Percentiles rank a stretch among this genome's conserved stretches.
Evolutionary conservation across 2,329 filamentous ascomycete genomes (phyloP).

Genomic region (Mollisiaceae sp.): DNA sequence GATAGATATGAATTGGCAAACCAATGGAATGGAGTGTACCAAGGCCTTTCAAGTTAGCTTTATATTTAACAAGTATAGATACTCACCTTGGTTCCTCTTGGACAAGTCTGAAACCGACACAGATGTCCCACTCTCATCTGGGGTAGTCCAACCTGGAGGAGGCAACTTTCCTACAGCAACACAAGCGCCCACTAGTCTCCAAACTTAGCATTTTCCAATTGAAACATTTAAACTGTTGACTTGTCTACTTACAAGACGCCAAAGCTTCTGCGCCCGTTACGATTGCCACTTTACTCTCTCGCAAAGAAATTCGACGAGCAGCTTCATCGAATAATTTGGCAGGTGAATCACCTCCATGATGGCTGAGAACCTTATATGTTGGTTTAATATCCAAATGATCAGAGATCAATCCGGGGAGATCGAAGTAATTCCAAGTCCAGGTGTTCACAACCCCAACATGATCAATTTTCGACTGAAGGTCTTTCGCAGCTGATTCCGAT

Average conservation of each 20-base stretch:
- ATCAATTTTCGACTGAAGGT: slow-evolving; percentile 56
- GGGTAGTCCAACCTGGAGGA: slow-evolving; percentile 63
- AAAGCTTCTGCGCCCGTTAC: slow-evolving; percentile 69
- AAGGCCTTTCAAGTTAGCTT: slow-evolving; percentile 49
- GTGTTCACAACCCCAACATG: slow-evolving; percentile 64
- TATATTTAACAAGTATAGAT: slow-evolving; percentile 7
- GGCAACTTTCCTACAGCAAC: slow-evolving; percentile 57
- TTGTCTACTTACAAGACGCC: slow-evolving; percentile 55
- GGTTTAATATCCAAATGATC: slow-evolving; percentile 54
- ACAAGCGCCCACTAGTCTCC: slow-evolving; percentile 54
- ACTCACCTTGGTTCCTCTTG: slow-evolving; percentile 48
- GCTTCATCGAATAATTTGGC: slow-evolving; percentile 67
- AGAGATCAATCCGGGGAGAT: slow-evolving; percentile 60
- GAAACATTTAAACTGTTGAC: too few relatives aligned
- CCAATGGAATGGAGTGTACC: slow-evolving; percentile 63
- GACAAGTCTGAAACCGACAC: slow-evolving; percentile 58
- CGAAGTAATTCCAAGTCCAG: slow-evolving; percentile 70
- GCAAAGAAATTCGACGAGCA: slow-evolving; percentile 58
- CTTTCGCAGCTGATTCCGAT: slow-evolving; percentile 34
- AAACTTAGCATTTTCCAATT: slow-evolving; percentile 28
- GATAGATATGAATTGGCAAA: slow-evolving; percentile 69
- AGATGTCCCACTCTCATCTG: slow-evolving; percentile 50
- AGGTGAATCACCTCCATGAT: slow-evolving; percentile 68
- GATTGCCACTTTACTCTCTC: slow-evolving; percentile 60
- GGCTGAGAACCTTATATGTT: slow-evolving; percentile 55